Percentiles rank a stretch among this genome's conserved stretches.
These are phyloP conservation scores for Kurtzmaniella quercitrusa DNA, from an alignment of 1,139 yeast genomes.

Conservation along the genomic window DNA sequence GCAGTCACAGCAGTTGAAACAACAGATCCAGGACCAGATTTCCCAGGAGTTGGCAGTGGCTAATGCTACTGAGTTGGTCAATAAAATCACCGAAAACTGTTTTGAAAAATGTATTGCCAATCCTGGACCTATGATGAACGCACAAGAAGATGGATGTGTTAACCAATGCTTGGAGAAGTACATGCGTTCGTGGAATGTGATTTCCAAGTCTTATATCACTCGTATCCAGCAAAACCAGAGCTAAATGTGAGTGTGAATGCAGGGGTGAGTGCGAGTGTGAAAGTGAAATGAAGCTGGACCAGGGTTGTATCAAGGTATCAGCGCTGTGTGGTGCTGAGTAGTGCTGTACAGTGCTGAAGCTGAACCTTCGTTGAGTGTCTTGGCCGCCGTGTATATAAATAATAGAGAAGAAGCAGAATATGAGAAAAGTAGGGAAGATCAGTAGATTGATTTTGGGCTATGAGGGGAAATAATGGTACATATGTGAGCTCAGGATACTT, in stretches of 20 bases:
- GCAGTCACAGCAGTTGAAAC: constrained; percentile 36
- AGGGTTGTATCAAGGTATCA: too few relatives aligned
- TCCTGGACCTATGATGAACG: constrained; percentile 41
- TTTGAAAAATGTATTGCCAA: constrained; percentile 67
- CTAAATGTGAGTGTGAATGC: neutral
- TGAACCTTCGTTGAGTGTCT: too few relatives aligned
- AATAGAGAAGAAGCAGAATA: too few relatives aligned
- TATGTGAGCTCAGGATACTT: too few relatives aligned
- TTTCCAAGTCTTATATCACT: constrained; percentile 70
- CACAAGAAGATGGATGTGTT: constrained; percentile 48
- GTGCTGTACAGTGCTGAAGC: too few relatives aligned
- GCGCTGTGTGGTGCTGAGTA: too few relatives aligned
- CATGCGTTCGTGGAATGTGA: constrained; percentile 86
- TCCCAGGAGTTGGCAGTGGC: constrained; percentile 83
- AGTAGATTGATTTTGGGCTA: too few relatives aligned
- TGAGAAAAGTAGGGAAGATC: too few relatives aligned
- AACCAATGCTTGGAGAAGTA: constrained; percentile 80
- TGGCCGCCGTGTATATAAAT: neutral
- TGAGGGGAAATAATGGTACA: too few relatives aligned
- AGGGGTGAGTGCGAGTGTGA: too few relatives aligned
- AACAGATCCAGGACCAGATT: constrained; percentile 67
- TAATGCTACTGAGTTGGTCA: constrained; percentile 83
- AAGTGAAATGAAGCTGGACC: too few relatives aligned
- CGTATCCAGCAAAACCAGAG: constrained; percentile 49
- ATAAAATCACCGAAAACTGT: constrained; percentile 85